These are phyloP conservation scores for Neocallimastix lanati DNA, from an alignment of 192 early-diverging fungal genomes.

Conservation along the genomic window DNA sequence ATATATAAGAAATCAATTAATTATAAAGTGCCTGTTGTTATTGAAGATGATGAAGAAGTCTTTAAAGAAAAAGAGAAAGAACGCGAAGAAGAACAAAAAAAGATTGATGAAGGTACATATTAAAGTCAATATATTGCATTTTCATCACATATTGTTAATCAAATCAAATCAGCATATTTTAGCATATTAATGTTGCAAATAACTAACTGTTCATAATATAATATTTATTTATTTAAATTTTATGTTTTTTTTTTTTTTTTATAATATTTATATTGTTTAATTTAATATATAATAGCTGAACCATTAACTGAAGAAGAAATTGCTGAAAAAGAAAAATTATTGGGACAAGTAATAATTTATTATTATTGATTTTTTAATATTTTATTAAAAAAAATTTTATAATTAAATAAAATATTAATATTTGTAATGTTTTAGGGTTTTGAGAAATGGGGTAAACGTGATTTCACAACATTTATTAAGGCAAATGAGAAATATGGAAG, in stretches of 20 bases:
- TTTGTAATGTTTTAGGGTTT: conserved; percentile 69
- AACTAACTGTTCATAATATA: no score
- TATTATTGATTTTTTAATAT: no score
- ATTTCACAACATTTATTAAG: conserved; percentile 72
- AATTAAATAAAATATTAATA: no score
- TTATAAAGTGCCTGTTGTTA: conserved; percentile 47
- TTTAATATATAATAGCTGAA: conserved; percentile 31
- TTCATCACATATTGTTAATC: no score
- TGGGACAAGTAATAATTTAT: background rate
- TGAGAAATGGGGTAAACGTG: conserved; percentile 74
- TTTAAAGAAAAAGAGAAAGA: conserved; percentile 24
- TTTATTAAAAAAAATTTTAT: no score
- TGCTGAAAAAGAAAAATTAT: conserved; percentile 44
- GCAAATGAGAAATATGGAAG: conserved; percentile 72
- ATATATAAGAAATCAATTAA: conserved; percentile 42
- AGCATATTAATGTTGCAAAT: no score
- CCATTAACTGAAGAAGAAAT: conserved; percentile 77
- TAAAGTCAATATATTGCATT: background rate
- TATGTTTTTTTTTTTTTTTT: no score
- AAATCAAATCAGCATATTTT: no score
- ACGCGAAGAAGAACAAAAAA: conserved; percentile 54
- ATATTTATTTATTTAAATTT: no score
- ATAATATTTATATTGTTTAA: no score
- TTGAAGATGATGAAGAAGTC: conserved; percentile 12
- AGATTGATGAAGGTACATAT: conserved; percentile 50